Base-by-base conservation (phyloP, 805 yeast genomes). In the Yarrowia yakushimensis region DNA sequence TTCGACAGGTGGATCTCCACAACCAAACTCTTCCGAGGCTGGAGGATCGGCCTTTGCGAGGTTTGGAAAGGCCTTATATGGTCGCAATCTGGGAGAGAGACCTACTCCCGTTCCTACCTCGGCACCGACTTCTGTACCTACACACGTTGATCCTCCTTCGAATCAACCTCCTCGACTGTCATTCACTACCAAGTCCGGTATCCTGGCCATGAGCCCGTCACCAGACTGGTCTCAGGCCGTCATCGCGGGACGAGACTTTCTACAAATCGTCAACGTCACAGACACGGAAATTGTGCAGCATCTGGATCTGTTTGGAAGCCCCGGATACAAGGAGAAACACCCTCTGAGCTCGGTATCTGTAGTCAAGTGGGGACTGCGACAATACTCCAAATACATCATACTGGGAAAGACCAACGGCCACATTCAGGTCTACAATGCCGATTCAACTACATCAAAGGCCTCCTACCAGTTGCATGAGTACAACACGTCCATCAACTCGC, bases 401-500 rank as follows among this genome's bases (percentile, higher is more conserved):
- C 46, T 72, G 42, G 66, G 73, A 22, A 72, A 69, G 27, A 64
- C 73, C 5, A 71, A 72, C 28, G 79, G 79, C 18, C 52, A 67
- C 18, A 69, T 75, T 8, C 66, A 70, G 20, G 57, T 76, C 31
- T 74, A 75, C 66, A 65, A 69, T 37, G 64, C 68, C 20, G 71
- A 72, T 10, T 41, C 55, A 3, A 36, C 59, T n/a, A 39, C 61
- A 1, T 37, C 52, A 15, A 37, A 50, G 41, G 41, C 57, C 3
- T 34, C 37, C 66, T 66, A 10, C 62, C 39, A 20, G 52, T 41
- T 22, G 18, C 59, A 31, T 43, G 74, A 81, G 64, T 81, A 80
- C 12, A 69, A 74, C 60, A 79, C 86, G 0, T 80, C 80, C 60
- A 79, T 85, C 13, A 72, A 83, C 63, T 75, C 84, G 20, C 80